phyloP scores from a whole-genome alignment of 352 stramenopile genomes.

The Phytophthora vignae region DNA sequence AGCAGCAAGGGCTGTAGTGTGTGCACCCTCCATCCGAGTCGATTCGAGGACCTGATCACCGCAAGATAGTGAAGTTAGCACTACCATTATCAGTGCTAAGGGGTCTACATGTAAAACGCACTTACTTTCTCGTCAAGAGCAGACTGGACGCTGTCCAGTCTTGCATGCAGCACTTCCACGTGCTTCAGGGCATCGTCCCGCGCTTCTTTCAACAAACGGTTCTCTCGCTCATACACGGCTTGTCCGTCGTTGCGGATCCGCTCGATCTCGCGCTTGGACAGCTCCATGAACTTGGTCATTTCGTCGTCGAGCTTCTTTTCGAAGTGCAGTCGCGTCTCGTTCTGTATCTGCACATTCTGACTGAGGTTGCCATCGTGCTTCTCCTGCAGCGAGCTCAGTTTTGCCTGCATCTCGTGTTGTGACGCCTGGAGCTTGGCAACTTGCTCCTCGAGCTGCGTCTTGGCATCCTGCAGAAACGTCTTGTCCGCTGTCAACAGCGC shows the following conservation, averaged over 20 bases:
- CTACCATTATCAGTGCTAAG: not conserved
- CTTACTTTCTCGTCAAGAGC: constrained; percentile 63
- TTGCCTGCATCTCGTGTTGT: constrained; percentile 49
- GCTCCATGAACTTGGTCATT: constrained; percentile 73
- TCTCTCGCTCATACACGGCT: constrained; percentile 78
- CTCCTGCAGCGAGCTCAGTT: constrained; percentile 47
- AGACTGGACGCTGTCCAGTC: constrained; percentile 55
- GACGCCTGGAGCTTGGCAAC: constrained; percentile 44
- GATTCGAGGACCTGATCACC: constrained; percentile 52
- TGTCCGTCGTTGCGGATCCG: constrained; percentile 68
- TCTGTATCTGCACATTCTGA: constrained; percentile 54
- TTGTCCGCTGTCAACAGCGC: constrained; percentile 68
- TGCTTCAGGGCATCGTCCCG: constrained; percentile 71
- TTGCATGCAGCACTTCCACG: constrained; percentile 58
- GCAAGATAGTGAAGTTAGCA: not conserved
- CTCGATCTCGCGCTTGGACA: constrained; percentile 78
- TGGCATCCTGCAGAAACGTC: constrained; percentile 61
- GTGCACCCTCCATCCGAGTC: constrained; percentile 60
- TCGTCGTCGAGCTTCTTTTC: constrained; percentile 75
- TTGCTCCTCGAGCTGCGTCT: constrained; percentile 65
- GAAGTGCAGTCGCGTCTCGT: constrained; percentile 69
- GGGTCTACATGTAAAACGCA: not conserved
- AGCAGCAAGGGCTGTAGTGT: constrained; percentile 56
- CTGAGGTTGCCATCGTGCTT: constrained; percentile 49
- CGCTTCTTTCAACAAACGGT: constrained; percentile 70